Conservation (phyloP, 192 early-diverging fungal genomes). For the Coemansia sp. region DNA sequence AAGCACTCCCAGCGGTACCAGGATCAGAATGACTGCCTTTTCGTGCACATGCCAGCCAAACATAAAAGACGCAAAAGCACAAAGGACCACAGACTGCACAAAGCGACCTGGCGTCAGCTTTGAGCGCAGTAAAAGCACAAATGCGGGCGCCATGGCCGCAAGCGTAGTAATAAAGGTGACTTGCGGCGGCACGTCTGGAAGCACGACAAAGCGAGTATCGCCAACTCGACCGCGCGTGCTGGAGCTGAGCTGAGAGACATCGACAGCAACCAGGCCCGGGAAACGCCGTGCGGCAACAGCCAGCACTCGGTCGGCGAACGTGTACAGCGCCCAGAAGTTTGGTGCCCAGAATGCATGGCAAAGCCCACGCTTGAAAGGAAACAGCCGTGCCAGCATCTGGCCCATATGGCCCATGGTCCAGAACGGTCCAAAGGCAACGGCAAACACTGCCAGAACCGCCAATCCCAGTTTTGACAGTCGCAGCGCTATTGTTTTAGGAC, state of each 20-base stretch:
- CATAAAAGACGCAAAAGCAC: slow-evolving; percentile 82
- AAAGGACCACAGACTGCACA: slow-evolving; percentile 67
- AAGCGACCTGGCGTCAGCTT: slow-evolving; percentile 60
- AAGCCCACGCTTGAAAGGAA: slow-evolving; percentile 95
- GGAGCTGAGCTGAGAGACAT: slow-evolving; percentile 33
- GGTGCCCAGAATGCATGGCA: slow-evolving; percentile 97
- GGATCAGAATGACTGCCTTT: slow-evolving; percentile 84
- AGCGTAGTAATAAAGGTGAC: slow-evolving; percentile 75
- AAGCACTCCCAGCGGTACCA: slow-evolving; percentile 47
- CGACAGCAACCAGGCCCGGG: not conserved
- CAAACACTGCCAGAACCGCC: slow-evolving; percentile 67
- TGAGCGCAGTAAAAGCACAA: slow-evolving; percentile 16
- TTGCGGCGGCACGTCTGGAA: slow-evolving; percentile 69
- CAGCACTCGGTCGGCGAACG: slow-evolving; percentile 71
- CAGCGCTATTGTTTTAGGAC: slow-evolving; percentile 6
- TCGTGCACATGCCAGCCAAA: slow-evolving; percentile 99
- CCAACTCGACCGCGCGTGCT: slow-evolving; percentile 90
- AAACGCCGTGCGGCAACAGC: slow-evolving; percentile 3
- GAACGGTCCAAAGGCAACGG: slow-evolving; percentile 82
- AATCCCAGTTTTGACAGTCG: slow-evolving; percentile 65
- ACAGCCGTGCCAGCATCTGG: slow-evolving; percentile 77
- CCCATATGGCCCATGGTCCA: slow-evolving; percentile 64
- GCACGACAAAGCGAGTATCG: slow-evolving; percentile 76
- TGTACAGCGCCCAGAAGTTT: slow-evolving; percentile 96
- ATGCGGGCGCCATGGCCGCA: slow-evolving; percentile 58